Conservation (phyloP, 2,329 filamentous ascomycete species). For the Aspergillus nomiae region DNA sequence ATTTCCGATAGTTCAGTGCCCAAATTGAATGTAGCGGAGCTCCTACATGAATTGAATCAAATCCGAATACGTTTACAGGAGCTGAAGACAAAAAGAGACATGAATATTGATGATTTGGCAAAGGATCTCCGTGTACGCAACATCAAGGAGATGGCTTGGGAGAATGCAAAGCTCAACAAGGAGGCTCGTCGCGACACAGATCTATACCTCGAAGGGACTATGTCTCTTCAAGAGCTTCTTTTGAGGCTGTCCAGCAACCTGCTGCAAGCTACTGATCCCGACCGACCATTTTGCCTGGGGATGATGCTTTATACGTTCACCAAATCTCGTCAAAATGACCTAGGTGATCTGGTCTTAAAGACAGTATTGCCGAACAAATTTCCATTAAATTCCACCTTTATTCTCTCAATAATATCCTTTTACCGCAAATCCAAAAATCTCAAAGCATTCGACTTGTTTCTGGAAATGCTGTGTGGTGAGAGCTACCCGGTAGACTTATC, state of each 20-base stretch:
- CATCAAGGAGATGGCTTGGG: slow-evolving; percentile 17
- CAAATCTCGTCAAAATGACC: slow-evolving; percentile 41
- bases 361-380: slow-evolving; percentile 43
- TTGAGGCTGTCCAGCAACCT: slow-evolving; percentile 39
- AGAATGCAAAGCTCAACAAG: slow-evolving; percentile 27
- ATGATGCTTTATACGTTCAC: slow-evolving; percentile 42
- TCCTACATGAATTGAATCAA: slow-evolving; percentile 38
- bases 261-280: slow-evolving; percentile 37
- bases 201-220: slow-evolving; percentile 28
- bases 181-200: slow-evolving; percentile 33
- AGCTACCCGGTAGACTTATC: slow-evolving; percentile 38
- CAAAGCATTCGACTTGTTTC: slow-evolving; percentile 42
- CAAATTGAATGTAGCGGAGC: slow-evolving; percentile 31
- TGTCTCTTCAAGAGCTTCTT: slow-evolving; percentile 40
- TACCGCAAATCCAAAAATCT: slow-evolving; percentile 45
- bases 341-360: slow-evolving; percentile 41
- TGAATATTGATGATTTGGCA: slow-evolving; percentile 36
- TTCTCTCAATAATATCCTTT: slow-evolving; percentile 39
- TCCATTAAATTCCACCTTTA: slow-evolving; percentile 36
- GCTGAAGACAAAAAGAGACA: slow-evolving; percentile 28
- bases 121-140: slow-evolving; percentile 26
- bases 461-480: slow-evolving; percentile 39
- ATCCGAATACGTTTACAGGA: slow-evolving; percentile 33
- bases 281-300: slow-evolving; percentile 36
- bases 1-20: slow-evolving; percentile 30